These are phyloP conservation scores for Phytophthora crassamura DNA, from an alignment of 352 stramenopile species.

Conservation along the genomic window DNA sequence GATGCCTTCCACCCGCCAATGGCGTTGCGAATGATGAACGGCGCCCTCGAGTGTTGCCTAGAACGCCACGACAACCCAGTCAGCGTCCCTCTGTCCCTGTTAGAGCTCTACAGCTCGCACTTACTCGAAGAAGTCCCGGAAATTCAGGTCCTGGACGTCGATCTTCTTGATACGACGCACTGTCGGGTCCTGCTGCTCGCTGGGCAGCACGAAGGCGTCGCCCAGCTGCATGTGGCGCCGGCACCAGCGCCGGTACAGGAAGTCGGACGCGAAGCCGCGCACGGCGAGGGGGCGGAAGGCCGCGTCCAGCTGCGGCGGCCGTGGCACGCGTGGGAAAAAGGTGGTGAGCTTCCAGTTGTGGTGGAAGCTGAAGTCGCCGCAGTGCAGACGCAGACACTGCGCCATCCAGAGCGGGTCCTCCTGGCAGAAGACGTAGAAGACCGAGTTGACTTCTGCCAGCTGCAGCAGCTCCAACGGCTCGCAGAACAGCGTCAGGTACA, in stretches of 20 bases:
- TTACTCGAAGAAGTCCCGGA: conserved; percentile 77
- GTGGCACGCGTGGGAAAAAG: conserved; percentile 70
- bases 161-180: conserved; percentile 63
- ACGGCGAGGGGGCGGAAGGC: conserved; percentile 33
- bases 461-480: conserved; percentile 64
- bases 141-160: conserved; percentile 63
- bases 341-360: conserved; percentile 80
- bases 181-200: conserved; percentile 49
- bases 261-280: conserved; percentile 72
- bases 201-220: conserved; percentile 52
- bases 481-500: conserved; percentile 81
- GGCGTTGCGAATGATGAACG: conserved; percentile 81
- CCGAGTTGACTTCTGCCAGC: conserved; percentile 79
- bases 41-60: conserved; percentile 71
- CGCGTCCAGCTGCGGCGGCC: conserved; percentile 29
- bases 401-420: conserved; percentile 88
- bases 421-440: conserved; percentile 82
- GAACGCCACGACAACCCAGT: conserved; percentile 4
- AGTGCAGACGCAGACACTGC: conserved; percentile 75
- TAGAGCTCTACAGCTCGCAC: conserved; percentile 14
- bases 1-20: conserved; percentile 76
- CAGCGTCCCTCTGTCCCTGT: conserved; percentile 2
- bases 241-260: conserved; percentile 88
- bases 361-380: conserved; percentile 71
- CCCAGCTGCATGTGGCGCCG: conserved; percentile 80